Percentiles rank a stretch among this genome's conserved stretches.
phyloP scores from a whole-genome alignment of 352 stramenopile genomes.

The Peronospora belbahrii region DNA sequence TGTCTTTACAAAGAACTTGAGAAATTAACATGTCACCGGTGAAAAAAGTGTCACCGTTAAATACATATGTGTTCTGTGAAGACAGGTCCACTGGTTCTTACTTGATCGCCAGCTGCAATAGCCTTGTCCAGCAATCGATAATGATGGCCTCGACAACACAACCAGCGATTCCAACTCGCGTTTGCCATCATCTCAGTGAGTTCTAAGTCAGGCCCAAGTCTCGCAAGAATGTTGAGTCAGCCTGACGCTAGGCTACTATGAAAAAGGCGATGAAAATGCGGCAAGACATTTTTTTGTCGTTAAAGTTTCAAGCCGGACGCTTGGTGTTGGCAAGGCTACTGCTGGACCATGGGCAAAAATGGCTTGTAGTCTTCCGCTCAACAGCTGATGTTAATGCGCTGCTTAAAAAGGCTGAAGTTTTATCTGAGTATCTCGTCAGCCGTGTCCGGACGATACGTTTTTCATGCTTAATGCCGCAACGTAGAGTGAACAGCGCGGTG shows the following conservation, averaged over 20 bases:
- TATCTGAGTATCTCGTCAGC: conserved; percentile 49
- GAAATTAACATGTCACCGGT: conserved; percentile 65
- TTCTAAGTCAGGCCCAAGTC: conserved; percentile 24
- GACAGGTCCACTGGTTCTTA: conserved; percentile 66
- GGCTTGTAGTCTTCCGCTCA: conserved; percentile 30
- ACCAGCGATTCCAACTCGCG: conserved; percentile 14
- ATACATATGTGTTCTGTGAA: conserved; percentile 53
- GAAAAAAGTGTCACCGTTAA: conserved; percentile 70
- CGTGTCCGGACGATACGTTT: conserved; percentile 7
- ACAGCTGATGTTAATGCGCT: conserved; percentile 40
- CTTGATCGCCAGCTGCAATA: conserved; percentile 24
- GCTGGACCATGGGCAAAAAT: conserved; percentile 44
- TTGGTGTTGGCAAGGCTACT: conserved; percentile 47
- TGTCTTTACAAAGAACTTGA: conserved; percentile 23
- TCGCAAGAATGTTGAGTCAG: conserved; percentile 34
- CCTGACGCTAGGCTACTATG: too few relatives aligned
- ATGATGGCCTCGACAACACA: conserved; percentile 15
- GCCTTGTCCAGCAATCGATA: conserved; percentile 15
- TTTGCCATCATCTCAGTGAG: conserved; percentile 8
- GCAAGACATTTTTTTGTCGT: conserved; percentile 50
- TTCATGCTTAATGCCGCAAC: background rate
- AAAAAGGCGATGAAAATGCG: conserved; percentile 42
- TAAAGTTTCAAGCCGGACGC: conserved; percentile 43
- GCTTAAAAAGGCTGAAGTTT: conserved; percentile 43
- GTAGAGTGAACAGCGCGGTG: conserved; percentile 5